A percentile compares a stretch with the other conserved stretches of the same genome.
Evolutionary conservation across 148 eudicot species (phyloP).

Genomic region (Chenopodium album): DNA sequence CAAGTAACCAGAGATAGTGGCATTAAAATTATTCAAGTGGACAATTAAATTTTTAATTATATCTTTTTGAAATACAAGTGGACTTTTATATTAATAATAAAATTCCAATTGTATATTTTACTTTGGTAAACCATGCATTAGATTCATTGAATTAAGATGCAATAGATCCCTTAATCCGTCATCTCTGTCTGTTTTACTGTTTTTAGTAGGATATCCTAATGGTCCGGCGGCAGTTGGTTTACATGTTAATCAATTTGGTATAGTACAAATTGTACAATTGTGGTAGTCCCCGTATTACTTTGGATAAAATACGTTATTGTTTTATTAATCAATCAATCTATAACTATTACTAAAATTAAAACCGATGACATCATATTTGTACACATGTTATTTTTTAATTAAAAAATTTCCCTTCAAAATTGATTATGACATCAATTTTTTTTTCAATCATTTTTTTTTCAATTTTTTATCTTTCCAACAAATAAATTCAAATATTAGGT

Average conservation of each 20-base stretch:
- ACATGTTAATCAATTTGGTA: neutral
- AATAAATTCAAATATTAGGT: too few species aligned
- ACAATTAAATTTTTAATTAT: neutral
- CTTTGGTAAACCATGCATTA: neutral
- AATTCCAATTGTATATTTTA: neutral
- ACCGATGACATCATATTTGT: too few species aligned
- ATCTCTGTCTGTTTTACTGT: neutral
- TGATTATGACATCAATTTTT: too few species aligned
- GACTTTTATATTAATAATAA: neutral
- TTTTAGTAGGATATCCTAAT: neutral
- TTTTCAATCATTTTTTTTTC: too few species aligned
- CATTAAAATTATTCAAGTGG: neutral
- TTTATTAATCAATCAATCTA: too few species aligned
- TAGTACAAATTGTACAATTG: too few species aligned
- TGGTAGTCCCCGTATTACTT: too few species aligned
- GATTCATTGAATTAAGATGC: neutral
- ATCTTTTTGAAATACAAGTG: neutral
- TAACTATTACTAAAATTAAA: too few species aligned
- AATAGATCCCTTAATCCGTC: neutral
- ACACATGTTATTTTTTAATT: too few species aligned
- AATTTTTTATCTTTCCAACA: too few species aligned
- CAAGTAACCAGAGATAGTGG: conserved; percentile 11
- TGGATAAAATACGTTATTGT: too few species aligned
- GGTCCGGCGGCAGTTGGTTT: neutral
- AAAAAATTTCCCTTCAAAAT: too few species aligned